A percentile compares a stretch with the other conserved stretches of the same genome.
Evolutionary conservation across 306 rosid genomes (phyloP).

Genomic region (Quercus cerris): DNA sequence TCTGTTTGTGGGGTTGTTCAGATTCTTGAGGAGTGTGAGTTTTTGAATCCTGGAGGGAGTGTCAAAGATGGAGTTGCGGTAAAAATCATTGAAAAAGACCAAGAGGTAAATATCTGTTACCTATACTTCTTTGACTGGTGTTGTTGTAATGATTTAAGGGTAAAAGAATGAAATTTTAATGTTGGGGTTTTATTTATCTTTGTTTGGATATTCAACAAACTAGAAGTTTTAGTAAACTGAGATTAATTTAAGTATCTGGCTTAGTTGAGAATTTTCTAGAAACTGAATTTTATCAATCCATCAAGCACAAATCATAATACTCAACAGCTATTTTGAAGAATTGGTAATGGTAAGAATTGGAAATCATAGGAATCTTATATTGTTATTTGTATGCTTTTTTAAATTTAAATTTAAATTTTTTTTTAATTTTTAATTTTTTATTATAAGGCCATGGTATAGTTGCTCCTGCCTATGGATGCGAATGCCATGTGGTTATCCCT

Average conservation of each 20-base stretch:
- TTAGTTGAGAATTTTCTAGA: not conserved
- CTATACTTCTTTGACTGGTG: not conserved
- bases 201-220: not conserved
- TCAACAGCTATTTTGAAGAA: too few relatives aligned
- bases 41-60: conserved; percentile 94
- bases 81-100: conserved; percentile 63
- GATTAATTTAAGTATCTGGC: not conserved
- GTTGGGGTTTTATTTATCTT: not conserved
- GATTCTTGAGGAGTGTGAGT: conserved; percentile 90
- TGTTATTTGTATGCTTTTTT: too few relatives aligned
- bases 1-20: conserved; percentile 18
- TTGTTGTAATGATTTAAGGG: not conserved
- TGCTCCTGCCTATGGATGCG: conserved; percentile 89
- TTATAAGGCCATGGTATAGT: conserved; percentile 60
- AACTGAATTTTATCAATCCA: not conserved
- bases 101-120: conserved; percentile 21
- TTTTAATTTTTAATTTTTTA: not conserved
- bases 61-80: conserved; percentile 81
- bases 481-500: conserved; percentile 85
- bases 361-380: too few relatives aligned
- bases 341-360: not conserved
- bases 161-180: not conserved
- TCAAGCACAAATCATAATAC: not conserved
- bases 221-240: not conserved
- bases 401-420: too few relatives aligned